Base-by-base conservation (phyloP, 164 flowering plant species). In the Saururus chinensis region DNA sequence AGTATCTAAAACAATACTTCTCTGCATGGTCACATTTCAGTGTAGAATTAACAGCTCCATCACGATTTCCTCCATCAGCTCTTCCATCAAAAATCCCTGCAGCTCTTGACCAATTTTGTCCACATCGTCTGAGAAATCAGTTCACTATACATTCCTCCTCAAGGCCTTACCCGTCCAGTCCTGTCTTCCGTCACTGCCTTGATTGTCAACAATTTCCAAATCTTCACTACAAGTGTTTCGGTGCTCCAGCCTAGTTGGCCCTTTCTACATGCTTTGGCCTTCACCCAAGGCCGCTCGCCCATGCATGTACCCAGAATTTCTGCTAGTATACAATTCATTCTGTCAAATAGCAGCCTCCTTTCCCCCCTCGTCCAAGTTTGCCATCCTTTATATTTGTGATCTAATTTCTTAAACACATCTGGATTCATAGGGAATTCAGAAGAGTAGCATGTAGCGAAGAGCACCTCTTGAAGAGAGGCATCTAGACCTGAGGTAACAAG, bases 281-380 rank as follows among this genome's bases (percentile, higher is more conserved):
- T 82, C 56, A 80, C 77, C 95, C 95, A 88, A 0, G 88, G 92
- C 63, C 64, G 80, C 37, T 72, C 71, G 59, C 83, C 81, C 20
- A 64, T 54, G 21, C 54, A 65, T 37, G 64, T 70, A 69, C 61
- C 59, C 52, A 77, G 62, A 53, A 84, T 79, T 59, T 84, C 84
- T 30, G 64, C 41, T 17, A 90, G 71, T 19, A 73, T 80, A 0
- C 64, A 51, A 42, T 88, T 93, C 67, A 88, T 77, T 8, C 79
- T 74, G 69, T 93, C 92, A 60, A 88, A 93, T 3, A 90, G 65
- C 40, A 93, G 68, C 67, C 54, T 83, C 76, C 97, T 80, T 51
- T 88, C 97, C 0, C 71, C 77, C 63, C 74, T 81, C 41, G 54
- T 59, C 90, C 88, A 85, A 35, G 68, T 69, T 35, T 48, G 60